Evolutionary conservation across 2,329 filamentous ascomycete genomes (phyloP), one percentile per base, ranked within the genome.

Genomic region (Fusarium irregulare): DNA sequence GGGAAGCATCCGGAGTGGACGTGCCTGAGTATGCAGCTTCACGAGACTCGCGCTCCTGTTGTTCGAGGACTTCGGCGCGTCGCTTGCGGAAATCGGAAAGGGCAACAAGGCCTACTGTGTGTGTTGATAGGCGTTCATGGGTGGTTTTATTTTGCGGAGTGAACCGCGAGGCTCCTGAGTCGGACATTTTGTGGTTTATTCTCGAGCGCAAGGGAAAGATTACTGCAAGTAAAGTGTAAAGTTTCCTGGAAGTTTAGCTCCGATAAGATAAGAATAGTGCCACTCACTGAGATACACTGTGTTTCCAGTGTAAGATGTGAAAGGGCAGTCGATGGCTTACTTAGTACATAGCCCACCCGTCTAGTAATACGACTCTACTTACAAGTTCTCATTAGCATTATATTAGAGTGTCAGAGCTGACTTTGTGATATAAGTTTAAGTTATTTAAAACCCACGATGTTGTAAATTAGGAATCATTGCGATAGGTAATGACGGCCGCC

Each of bases 81-180:
- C 96, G 91, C 83, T 99, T 98, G 80, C 95, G 93, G 80, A 97
- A 98, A 78, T 98, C 96, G 71, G 93, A 93, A 45, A 98, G 90
- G 61, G 93, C 89, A 56, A 98, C 95, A 4, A 99, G 90, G 42
- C 96, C 96, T 71, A 98, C 94, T 0, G 93, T 97, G 76, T 93
- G 90, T 56, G 89, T 93, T 64, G 95, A 95, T 49, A 97, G 86
- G 16, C 93, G 86, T 76, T 97, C 91, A 79, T 95, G 89, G 2
- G 93, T 92, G 2, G 92, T 92, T 72, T 91, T 86, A 68, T 90
- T 91, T 76, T 94, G 92, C 44, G 91, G 85, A 3, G 90, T 91
- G 80, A 97, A 97, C 66, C 91, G 89, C 60, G 87, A 85, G 20
- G 78, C 70, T 44, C 73, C 70, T 58, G 76, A 76, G 62, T 83